These are phyloP conservation scores for Leucosporidium yakuticum DNA, from an alignment of 768 basidiomycete species.

Conservation along the genomic window DNA sequence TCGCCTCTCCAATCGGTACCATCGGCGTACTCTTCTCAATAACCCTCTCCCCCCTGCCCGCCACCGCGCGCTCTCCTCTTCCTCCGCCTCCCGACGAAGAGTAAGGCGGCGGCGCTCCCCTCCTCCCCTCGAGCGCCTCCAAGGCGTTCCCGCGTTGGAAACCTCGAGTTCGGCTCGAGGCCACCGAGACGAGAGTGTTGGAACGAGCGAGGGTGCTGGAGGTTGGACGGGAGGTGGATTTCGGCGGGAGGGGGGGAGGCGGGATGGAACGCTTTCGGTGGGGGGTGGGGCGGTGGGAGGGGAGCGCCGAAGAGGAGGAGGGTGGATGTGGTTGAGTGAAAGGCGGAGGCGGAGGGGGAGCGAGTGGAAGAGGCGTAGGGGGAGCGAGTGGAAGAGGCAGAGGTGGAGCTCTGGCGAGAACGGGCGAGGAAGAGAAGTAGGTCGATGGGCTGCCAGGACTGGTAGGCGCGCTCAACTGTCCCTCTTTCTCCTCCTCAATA, in stretches of 20 bases:
- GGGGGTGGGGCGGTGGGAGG: not conserved
- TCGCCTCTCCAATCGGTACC: not conserved
- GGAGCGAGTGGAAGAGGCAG: too few relatives aligned
- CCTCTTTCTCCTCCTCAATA: too few relatives aligned
- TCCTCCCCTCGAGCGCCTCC: conserved; percentile 1
- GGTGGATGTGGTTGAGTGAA: too few relatives aligned
- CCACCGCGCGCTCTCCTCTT: not conserved
- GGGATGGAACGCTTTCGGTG: not conserved
- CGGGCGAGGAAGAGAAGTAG: not conserved
- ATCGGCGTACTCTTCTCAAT: not conserved
- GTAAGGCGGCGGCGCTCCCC: not conserved
- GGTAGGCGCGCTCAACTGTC: too few relatives aligned
- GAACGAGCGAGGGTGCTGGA: not conserved
- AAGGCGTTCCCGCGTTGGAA: not conserved
- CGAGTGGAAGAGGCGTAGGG: too few relatives aligned
- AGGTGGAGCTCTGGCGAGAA: too few relatives aligned
- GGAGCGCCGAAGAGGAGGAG: not conserved
- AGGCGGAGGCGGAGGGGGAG: too few relatives aligned
- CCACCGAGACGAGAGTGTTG: not conserved
- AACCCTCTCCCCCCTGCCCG: not conserved
- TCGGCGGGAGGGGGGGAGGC: not conserved
- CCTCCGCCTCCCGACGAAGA: not conserved
- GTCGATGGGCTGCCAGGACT: not conserved
- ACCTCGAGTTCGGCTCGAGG: not conserved
- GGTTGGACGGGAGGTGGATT: not conserved